Evolutionary conservation across 1,284 basidiomycete genomes (phyloP), one percentile per base, ranked within the genome.

Genomic region (Flammula alnicola): DNA sequence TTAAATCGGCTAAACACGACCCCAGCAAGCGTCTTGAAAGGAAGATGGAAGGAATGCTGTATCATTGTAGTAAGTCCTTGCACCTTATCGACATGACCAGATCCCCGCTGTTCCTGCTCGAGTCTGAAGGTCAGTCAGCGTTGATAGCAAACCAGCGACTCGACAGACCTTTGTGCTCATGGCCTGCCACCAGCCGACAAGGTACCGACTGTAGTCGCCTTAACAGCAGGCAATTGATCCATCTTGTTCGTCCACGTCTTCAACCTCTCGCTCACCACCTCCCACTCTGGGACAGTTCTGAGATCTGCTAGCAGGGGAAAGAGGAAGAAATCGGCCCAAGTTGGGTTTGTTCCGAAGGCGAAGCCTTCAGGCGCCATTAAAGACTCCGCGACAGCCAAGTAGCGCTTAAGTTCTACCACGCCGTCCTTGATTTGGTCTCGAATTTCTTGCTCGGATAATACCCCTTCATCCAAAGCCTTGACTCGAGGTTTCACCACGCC

Each of bases 281-380:
- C 39, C 64, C 64, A 65, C 27, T 65, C 65, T 23, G 62, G 63
- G 3, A 62, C 44, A 39, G 49, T 50, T 33, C 61, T 49, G 5
- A 67, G 51, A 35, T 67, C 65, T 3, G 60, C 62, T 1, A 67
- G 49, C 4, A 64, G 47, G 1, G 65, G 65, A 25, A 52, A 67
- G 3, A 67, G 51, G 50, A 63, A 65, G 41, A 67, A 65, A 51
- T 67, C 65, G 7, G 62, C 65, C 63, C 64, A 67, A 19, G 58
- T 67, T 3, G 54, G 56, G 1, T 51, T 51, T 3, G 56, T 55
- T 17, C 62, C 62, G 41, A 63, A 65, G 6, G 58, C 55, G 36
- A 55, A 65, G 1, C 57, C 57, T 7, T 52, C 47, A 10, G 59
- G 55, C 8, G 49, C 47, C 58, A 63, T 62, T n/a, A 63, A 44